phyloP scores from a whole-genome alignment of 345 rosid genomes.

The Gossypium stocksii region DNA sequence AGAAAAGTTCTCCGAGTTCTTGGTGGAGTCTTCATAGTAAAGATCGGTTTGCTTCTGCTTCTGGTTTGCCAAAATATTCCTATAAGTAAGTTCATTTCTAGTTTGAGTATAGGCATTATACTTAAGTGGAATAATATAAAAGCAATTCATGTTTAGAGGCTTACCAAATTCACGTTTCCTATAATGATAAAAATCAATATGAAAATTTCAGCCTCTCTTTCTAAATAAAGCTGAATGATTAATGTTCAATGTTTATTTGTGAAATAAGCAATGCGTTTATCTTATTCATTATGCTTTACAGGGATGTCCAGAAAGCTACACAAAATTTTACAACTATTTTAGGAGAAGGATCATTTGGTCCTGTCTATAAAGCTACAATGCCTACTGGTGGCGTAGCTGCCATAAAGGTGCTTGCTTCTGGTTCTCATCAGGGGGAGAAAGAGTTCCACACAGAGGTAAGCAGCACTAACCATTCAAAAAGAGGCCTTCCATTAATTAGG shows the following conservation, averaged over 20 bases:
- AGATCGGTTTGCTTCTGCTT: slow-evolving; percentile 59
- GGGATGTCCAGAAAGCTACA: slow-evolving; percentile 96
- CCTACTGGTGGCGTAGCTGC: slow-evolving; percentile 65
- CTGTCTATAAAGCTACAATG: slow-evolving; percentile 80
- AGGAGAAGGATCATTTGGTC: slow-evolving; percentile 96
- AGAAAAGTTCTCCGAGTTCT: slow-evolving; percentile 40
- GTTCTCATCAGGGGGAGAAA: slow-evolving; percentile 85
- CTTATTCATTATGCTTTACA: slow-evolving; percentile 23
- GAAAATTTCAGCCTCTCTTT: not conserved
- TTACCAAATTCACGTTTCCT: not conserved
- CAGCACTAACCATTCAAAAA: not conserved
- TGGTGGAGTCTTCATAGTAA: slow-evolving; percentile 63
- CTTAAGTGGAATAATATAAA: not conserved
- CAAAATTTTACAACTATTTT: slow-evolving; percentile 68
- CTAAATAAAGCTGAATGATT: not conserved
- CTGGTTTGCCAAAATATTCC: slow-evolving; percentile 72
- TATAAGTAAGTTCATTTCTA: slow-evolving; percentile 61
- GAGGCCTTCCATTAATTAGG: not conserved
- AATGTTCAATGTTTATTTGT: not conserved
- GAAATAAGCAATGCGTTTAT: not conserved
- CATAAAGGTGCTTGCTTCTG: slow-evolving; percentile 85
- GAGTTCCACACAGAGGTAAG: slow-evolving; percentile 95
- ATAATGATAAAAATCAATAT: not conserved
- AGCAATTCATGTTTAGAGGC: not conserved
- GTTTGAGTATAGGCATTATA: slow-evolving; percentile 2